Base-by-base conservation (phyloP, 2,329 filamentous ascomycete species). In the Colletotrichum tanaceti region DNA sequence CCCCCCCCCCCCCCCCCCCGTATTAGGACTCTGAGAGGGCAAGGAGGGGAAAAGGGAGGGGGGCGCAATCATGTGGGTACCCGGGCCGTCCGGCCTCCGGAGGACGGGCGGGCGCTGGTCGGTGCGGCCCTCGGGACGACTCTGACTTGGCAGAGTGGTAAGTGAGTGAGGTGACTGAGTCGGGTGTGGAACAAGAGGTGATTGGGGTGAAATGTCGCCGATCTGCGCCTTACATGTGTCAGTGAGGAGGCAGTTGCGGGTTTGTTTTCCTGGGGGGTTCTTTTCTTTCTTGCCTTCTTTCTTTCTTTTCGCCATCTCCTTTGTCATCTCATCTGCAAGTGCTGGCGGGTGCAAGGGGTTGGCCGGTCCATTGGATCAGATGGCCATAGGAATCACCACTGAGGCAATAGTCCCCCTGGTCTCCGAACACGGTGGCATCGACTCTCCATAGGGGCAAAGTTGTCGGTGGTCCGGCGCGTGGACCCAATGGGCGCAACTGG, bases 201-300 rank as follows among this genome's bases (percentile, higher is more conserved):
- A 32, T 32, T 28, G 24, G n/a, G 24, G 50, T 44, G 10, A 50
- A 20, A 22, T 11, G 13, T 47, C 5, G 32, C 6, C 7, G 54
- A 58, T 65, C 47, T 35, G n/a, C 24, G 14, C 43, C 28, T 11
- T 38, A 24, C 61, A 43, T 24, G 54, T 59, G 65, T 59, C 22
- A 50, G 43, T 65, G 61, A 55, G 54, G 32, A 7, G 61, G 16
- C 16, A 46, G 24, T 14, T n/a, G 32, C n/a, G 20, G 22, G 28
- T 38, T 53, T 10, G 2, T 32, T 2, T 32, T 9, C 28, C 7
- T 9, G 6, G 7, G 7, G 28, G 28, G 28, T 2, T 32, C 28
- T 32, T 32, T 32, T 32, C 28, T 32, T 32, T 32, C 28, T 32
- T n/a, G n/a, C n/a, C n/a, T 10, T 64, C 52, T 32, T 3, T 6